Base-by-base conservation (phyloP, 2,329 filamentous ascomycete species). In the Fusarium sp. region DNA sequence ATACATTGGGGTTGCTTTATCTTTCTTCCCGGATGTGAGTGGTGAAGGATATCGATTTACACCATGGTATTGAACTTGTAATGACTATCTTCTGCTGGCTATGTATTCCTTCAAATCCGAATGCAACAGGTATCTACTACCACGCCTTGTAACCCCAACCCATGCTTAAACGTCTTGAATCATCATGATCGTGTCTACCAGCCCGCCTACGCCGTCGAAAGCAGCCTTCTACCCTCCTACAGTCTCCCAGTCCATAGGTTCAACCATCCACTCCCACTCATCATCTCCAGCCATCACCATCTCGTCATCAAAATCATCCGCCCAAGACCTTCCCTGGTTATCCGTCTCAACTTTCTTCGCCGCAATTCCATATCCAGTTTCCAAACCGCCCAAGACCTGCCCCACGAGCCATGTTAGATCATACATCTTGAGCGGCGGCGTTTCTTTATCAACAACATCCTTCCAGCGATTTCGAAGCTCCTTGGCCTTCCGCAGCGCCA, bases 381-480 rank as follows among this genome's bases (percentile, higher is more conserved):
- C 89, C 51, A 92, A 81, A 0, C 88, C 90, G 0, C 67, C 71
- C 52, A 92, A 82, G 11, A 92, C 83, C 8, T 80, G 79, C 7
- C 79, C 77, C 3, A 92, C 79, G 65, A 92, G 91, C 55, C 80
- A 80, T 26, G 86, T 83, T 12, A 92, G 79, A 55, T 91, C 85
- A 69, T 92, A 89, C 66, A 87, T 85, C 60, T 85, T 83, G 4
- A 92, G 79, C 23, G 74, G 77, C 57, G 75, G 77, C 53, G 76
- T 80, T 68, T 77, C 76, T 9, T 72, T 70, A 57, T 86, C 83
- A 37, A 89, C 87, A 0, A 86, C 89, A 55, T 89, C 86, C 78
- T 93, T 93, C 91, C 91, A 93, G 11, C 87, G 82, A 69, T 93
- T 93, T 2, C 91, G 82, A 57, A 92, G 83, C 67, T 91, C 89